Evolutionary conservation across 2,329 filamentous ascomycete species (phyloP).

Genomic region (Colletotrichum navitas): DNA sequence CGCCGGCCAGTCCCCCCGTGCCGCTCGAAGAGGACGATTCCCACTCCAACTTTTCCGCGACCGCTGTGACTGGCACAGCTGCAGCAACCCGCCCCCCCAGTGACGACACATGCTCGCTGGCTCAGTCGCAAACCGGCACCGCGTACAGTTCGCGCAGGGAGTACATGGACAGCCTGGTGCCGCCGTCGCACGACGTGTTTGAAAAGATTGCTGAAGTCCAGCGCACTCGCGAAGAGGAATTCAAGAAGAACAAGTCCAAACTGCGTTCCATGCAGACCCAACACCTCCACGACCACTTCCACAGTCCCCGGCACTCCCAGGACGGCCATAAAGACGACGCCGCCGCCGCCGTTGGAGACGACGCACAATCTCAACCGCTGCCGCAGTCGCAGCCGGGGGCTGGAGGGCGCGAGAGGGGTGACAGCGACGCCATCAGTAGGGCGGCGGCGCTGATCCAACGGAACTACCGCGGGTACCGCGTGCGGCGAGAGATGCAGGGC

Average conservation of each 20-base stretch:
- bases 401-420: constrained; percentile 15
- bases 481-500: constrained; percentile 77
- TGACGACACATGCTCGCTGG: constrained; percentile 41
- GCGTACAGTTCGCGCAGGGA: constrained; percentile 49
- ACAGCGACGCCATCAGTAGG: constrained; percentile 49
- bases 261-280: constrained; percentile 53
- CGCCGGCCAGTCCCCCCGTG: constrained; percentile 37
- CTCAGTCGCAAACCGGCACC: constrained; percentile 32
- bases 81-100: constrained; percentile 15
- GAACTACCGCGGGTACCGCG: constrained; percentile 82
- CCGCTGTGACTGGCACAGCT: constrained; percentile 4
- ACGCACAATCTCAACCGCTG: background rate
- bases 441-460: constrained; percentile 74
- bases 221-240: constrained; percentile 59
- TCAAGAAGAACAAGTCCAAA: constrained; percentile 55
- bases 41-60: constrained; percentile 20
- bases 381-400: constrained; percentile 1
- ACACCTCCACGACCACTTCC: constrained; percentile 44
- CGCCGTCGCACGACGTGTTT: constrained; percentile 61
- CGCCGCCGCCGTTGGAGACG: constrained; percentile 5
- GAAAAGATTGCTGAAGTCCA: constrained; percentile 64
- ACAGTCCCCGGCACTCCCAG: constrained; percentile 25
- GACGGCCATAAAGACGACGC: constrained; percentile 2
- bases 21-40: constrained; percentile 24
- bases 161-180: constrained; percentile 65